Percentiles rank a stretch among this genome's conserved stretches.
phyloP scores from a whole-genome alignment of 164 flowering plant genomes.

The Macadamia tetraphylla region DNA sequence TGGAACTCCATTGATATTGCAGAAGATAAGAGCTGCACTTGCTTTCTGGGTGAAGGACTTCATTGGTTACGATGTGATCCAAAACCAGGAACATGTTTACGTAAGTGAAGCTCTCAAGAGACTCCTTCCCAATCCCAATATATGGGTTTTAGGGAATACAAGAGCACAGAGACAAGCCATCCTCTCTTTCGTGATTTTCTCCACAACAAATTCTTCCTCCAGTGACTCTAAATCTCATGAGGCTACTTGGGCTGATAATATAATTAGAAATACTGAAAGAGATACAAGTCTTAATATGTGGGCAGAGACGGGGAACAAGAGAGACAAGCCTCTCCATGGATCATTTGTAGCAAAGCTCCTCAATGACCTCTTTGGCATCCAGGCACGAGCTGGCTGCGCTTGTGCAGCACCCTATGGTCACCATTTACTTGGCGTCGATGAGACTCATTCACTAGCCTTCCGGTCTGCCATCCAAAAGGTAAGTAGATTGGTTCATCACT shows the following conservation, averaged over 20 bases:
- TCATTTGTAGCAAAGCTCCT: constrained; percentile 69
- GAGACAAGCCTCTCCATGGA: constrained; percentile 66
- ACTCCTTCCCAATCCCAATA: constrained; percentile 49
- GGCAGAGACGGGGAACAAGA: constrained; percentile 39
- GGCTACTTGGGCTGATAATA: too few relatives aligned
- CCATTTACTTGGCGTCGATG: constrained; percentile 40
- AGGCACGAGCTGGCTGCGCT: constrained; percentile 84
- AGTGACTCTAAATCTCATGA: not conserved
- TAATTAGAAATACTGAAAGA: not conserved
- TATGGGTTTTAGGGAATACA: constrained; percentile 56
- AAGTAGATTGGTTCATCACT: not conserved
- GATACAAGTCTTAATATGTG: constrained; percentile 25
- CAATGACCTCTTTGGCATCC: constrained; percentile 86
- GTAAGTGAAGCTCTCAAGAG: constrained; percentile 46
- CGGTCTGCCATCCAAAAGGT: constrained; percentile 57
- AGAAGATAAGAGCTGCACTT: constrained; percentile 61
- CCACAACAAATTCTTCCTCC: constrained; percentile 24
- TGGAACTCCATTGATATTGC: constrained; percentile 74
- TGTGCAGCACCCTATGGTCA: constrained; percentile 94
- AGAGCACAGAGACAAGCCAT: constrained; percentile 49
- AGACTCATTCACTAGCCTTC: constrained; percentile 35
- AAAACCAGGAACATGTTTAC: constrained; percentile 31
- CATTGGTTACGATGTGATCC: constrained; percentile 54
- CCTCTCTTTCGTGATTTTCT: constrained; percentile 59
- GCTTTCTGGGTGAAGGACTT: constrained; percentile 85